Evolutionary conservation across 495 filamentous ascomycete genomes (phyloP).

Genomic region (Penicillium goetzii): DNA sequence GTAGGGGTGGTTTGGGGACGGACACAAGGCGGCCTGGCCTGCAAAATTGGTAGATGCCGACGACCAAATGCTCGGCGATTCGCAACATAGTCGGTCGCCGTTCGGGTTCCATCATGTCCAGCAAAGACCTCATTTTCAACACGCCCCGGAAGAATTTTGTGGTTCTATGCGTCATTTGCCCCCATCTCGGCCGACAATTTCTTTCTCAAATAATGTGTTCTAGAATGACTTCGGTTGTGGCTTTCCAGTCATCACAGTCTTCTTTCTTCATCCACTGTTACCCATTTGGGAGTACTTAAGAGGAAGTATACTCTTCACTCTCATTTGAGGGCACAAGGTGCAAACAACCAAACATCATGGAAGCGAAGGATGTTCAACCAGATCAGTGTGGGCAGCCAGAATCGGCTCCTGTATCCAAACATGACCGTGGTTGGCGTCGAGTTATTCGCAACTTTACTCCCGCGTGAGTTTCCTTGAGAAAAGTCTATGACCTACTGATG

Average conservation of each 20-base stretch:
- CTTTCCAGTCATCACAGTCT: not conserved
- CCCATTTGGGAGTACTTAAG: not conserved
- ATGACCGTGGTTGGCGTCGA: slow-evolving; percentile 11
- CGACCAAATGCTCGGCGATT: not conserved
- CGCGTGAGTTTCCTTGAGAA: slow-evolving; percentile 4
- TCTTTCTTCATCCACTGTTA: not conserved
- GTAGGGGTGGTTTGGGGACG: not conserved
- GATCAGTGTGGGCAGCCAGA: not conserved
- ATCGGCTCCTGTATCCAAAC: slow-evolving; percentile 2
- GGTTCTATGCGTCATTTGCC: slow-evolving; percentile 1
- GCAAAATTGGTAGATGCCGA: not conserved
- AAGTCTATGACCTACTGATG: not conserved
- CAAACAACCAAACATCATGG: not conserved
- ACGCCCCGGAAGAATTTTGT: not conserved
- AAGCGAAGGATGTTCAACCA: not conserved
- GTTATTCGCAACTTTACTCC: slow-evolving; percentile 9
- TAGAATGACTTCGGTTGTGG: not conserved
- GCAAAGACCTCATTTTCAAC: not conserved
- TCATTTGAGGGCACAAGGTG: not conserved
- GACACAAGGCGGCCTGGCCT: not conserved
- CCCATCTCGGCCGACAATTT: not conserved
- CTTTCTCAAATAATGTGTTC: not conserved
- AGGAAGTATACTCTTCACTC: not conserved
- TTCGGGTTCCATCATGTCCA: not conserved
- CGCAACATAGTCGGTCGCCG: not conserved